Base-by-base conservation (phyloP, 257 asterid genomes). In the Petunia secreta region DNA sequence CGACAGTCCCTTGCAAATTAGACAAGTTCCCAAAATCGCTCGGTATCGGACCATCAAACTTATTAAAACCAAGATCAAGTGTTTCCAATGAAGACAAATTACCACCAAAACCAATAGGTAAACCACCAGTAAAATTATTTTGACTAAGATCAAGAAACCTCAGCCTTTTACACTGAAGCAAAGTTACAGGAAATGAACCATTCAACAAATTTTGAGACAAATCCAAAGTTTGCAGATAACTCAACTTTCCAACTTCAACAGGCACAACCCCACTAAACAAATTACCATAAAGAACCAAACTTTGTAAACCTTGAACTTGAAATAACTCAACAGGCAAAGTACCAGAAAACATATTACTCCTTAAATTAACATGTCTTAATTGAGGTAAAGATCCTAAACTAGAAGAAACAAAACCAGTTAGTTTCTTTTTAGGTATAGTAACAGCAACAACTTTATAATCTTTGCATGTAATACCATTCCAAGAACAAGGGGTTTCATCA, bases 381-480 rank as follows among this genome's bases (percentile, higher is more conserved):
- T 88, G 82, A 67, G 97, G 78, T 34, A 95, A 87, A 82, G 92
- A 90, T 79, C 98, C 98, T 55, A 93, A 92, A 43, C 94, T 88
- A 79, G 94, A 43, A 43, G 94, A 85, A 68, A 95, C 88, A 84
- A 83, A 79, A 80, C 99, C 98, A 62, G 86, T 50, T 75, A 95
- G 97, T 80, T 87, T 87, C 90, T 86, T 92, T 74, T 85, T 91
- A 11, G 98, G 96, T 43, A 93, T 87, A 86, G 88, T 87, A 43
- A 92, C 82, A 78, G 96, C 87, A 37, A 95, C 87, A 65, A 93
- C 97, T 40, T 75, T 91, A 15, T 84, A 87, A 63, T 87, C 86
- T 69, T 87, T 89, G 89, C 99, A 95, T 75, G 98, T 86, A 36
- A 95, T 82, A n/a, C 98, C 99, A 84, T 92, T 95, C 99, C 99